Percentiles rank a stretch among this genome's conserved stretches.
These are phyloP conservation scores for Suillus decipiens DNA, from an alignment of 768 basidiomycete genomes.

Conservation along the genomic window DNA sequence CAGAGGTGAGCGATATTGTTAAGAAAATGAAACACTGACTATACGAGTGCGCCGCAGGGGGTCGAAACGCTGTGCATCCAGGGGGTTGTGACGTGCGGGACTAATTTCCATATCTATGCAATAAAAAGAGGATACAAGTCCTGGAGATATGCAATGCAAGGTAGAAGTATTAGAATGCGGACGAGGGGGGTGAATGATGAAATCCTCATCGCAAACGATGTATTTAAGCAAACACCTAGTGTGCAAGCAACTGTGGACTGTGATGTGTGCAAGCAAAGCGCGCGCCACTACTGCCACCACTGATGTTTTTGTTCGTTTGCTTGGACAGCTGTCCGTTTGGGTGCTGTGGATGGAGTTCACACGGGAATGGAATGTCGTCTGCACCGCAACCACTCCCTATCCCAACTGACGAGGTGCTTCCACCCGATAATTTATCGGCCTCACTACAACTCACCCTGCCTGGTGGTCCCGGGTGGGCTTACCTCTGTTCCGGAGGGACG, in stretches of 20 bases:
- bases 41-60: conserved; percentile 5
- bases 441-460: conserved; percentile 55
- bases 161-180: background rate
- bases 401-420: conserved; percentile 32
- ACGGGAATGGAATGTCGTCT: conserved; percentile 52
- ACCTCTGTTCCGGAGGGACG: conserved; percentile 55
- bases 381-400: conserved; percentile 25
- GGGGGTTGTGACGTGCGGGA: background rate
- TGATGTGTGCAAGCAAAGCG: background rate
- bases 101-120: conserved; percentile 14
- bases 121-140: background rate
- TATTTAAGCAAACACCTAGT: background rate
- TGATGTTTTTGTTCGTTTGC: background rate
- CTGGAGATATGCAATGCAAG: background rate
- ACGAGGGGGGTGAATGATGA: background rate
- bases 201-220: background rate
- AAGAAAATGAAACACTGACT: conserved; percentile 21
- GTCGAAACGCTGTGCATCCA: background rate
- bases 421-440: conserved; percentile 24
- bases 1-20: conserved; percentile 20
- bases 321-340: background rate
- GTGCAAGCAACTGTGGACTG: background rate
- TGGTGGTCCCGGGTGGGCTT: conserved; percentile 52
- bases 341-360: background rate
- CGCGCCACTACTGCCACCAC: background rate